Conservation (phyloP, 78 protist genomes). For the Dictyostelium brefeldianum region DNA sequence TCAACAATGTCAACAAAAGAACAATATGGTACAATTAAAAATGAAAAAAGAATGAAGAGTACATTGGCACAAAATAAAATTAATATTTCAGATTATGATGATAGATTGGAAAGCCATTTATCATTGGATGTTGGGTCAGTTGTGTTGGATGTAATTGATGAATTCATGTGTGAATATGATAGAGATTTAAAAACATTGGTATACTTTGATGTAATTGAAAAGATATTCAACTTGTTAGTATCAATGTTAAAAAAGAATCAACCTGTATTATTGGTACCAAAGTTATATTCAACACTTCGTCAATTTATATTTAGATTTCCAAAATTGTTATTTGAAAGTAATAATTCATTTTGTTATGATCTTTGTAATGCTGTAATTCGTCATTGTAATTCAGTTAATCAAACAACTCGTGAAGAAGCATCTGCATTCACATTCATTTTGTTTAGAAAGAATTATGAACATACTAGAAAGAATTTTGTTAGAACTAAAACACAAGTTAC, state of each 20-base stretch:
- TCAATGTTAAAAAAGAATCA: conserved; percentile 50
- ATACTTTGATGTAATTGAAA: conserved; percentile 55
- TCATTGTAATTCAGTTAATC: conserved; percentile 64
- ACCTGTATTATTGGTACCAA: conserved; percentile 49
- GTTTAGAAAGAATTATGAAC: conserved; percentile 71
- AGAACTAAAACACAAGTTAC: conserved; percentile 69
- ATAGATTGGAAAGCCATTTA: conserved; percentile 54
- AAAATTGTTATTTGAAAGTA: conserved; percentile 43
- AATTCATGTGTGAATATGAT: conserved; percentile 77
- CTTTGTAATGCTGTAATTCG: conserved; percentile 68
- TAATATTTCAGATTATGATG: conserved; percentile 73
- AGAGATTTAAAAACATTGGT: conserved; percentile 30
- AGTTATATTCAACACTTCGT: conserved; percentile 61
- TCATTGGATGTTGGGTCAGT: conserved; percentile 46
- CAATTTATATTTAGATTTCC: conserved; percentile 74
- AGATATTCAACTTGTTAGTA: conserved; percentile 29
- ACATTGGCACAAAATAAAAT: conserved; percentile 56
- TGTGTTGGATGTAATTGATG: conserved; percentile 48
- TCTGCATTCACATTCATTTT: conserved; percentile 67
- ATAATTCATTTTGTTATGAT: conserved; percentile 54
- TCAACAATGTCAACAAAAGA: not conserved
- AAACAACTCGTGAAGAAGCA: conserved; percentile 65
- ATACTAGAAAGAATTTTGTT: conserved; percentile 69
- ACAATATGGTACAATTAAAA: conserved; percentile 9
- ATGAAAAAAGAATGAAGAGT: conserved; percentile 69